Evolutionary conservation across 73 alveolate genomes (phyloP), one percentile per base, ranked within the genome.

Genomic region (Paramecium sexaurelia): DNA sequence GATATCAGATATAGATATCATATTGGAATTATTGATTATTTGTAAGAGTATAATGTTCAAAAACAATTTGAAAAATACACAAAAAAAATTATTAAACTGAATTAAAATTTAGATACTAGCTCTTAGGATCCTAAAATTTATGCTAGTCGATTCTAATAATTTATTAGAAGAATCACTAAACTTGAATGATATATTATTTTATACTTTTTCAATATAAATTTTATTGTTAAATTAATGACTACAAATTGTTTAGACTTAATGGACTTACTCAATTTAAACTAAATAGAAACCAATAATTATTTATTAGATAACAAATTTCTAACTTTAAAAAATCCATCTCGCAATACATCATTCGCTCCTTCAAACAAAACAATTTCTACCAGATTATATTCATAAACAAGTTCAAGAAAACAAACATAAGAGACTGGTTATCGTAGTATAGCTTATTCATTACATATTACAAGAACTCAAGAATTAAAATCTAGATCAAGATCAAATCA

Each of bases 1-100:
- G 85, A 88, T 68, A 39, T 37, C 7, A 82, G 94, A 24, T 68
- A 41, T 67, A 39, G 69, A 43, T 88, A 88, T 69, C 94, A 88
- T 35, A 41, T 88, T 22, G 94, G 94, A 37, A 88, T 88, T 19
- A 88, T 88, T 6, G 94, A 88, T 88, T 88, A 88, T 45, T 71
- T 88, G 51, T 71, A 88, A 43, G 69, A 68, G 61, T 88, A 88
- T 88, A 82, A 88, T 33, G 87, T 88, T 6, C 29, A 88, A 27
- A 88, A 88, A 26, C 0, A n/a, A 9, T 24, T 88, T 20, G 94
- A 88, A 47, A 88, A 88, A 47, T 88, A 61, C 55, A 40, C 94
- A 2, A 88, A 88, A 88, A 88, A 66, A 33, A n/a, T 88, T 20
- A 68, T 88, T 3, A 75, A 69, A 32, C 51, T 88, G 3, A 88